Percentiles rank a stretch among this genome's conserved stretches.
These are phyloP conservation scores for Clavariopsis aquatica DNA, from an alignment of 495 filamentous ascomycete species.

Conservation along the genomic window DNA sequence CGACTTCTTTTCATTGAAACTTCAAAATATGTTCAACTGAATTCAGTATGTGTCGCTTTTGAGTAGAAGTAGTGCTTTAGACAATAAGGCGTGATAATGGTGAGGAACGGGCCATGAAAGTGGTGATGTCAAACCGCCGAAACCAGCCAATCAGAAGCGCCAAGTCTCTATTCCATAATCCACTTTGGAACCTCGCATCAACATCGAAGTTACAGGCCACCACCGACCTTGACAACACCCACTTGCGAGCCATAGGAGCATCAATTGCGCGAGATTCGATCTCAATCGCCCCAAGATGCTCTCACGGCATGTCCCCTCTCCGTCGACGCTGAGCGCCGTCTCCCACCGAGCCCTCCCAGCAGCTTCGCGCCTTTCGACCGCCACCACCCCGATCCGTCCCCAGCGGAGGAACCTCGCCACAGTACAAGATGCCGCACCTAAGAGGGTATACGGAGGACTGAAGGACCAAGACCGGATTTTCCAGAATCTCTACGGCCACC, in stretches of 20 bases:
- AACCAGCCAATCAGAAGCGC: constrained; percentile 12
- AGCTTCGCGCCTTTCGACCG: constrained; percentile 43
- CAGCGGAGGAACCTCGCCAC: constrained; percentile 76
- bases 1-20: too few relatives aligned
- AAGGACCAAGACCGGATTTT: constrained; percentile 97
- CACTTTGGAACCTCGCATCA: constrained; percentile 1
- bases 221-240: constrained; percentile 14
- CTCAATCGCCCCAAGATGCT: constrained; percentile 43
- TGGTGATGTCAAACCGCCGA: background rate
- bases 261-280: constrained; percentile 34
- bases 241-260: constrained; percentile 11
- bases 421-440: constrained; percentile 78
- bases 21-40: too few relatives aligned
- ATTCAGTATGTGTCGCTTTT: too few relatives aligned
- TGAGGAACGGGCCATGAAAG: background rate
- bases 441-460: constrained; percentile 79
- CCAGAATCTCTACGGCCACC: constrained; percentile 94
- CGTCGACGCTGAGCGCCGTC: constrained; percentile 54
- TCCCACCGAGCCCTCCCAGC: constrained; percentile 59
- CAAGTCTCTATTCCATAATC: constrained; percentile 10
- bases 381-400: constrained; percentile 46
- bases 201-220: constrained; percentile 10
- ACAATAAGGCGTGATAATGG: background rate
- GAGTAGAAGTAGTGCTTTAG: too few relatives aligned
- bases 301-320: constrained; percentile 44